Evolutionary conservation across 2,329 filamentous ascomycete species (phyloP).

Genomic region (Hypoxylon rubiginosum): DNA sequence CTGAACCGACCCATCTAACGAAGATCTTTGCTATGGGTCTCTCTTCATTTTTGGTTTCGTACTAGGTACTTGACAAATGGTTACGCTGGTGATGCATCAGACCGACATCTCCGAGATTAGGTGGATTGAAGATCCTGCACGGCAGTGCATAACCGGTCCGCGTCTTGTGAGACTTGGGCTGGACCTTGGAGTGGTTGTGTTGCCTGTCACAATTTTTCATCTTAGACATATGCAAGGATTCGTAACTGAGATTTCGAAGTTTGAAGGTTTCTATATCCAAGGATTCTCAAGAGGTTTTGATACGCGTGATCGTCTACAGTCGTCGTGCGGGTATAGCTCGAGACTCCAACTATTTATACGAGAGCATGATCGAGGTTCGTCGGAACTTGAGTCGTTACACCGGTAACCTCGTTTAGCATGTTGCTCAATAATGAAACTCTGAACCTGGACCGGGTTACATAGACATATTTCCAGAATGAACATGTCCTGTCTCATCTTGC

Average conservation of each 20-base stretch:
- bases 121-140: constrained; percentile 43
- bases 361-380: neutral
- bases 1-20: neutral
- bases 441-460: neutral
- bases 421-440: constrained; percentile 5
- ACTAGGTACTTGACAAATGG: constrained; percentile 16
- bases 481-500: constrained; percentile 8
- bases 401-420: neutral
- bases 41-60: neutral
- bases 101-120: constrained; percentile 47
- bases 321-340: neutral
- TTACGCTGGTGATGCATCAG: constrained; percentile 38
- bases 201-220: constrained; percentile 19
- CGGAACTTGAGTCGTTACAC: neutral
- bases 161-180: constrained; percentile 29
- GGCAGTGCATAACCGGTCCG: constrained; percentile 29
- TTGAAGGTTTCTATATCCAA: neutral
- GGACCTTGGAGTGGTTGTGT: constrained; percentile 18
- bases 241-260: constrained; percentile 1
- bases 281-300: neutral
- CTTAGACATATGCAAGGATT: constrained; percentile 8
- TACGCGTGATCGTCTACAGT: neutral
- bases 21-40: neutral
- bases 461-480: constrained; percentile 7
- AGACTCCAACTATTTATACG: neutral